A percentile compares a stretch with the other conserved stretches of the same genome.
Conservation (phyloP, 768 basidiomycete genomes). For the Boletales sp. region DNA sequence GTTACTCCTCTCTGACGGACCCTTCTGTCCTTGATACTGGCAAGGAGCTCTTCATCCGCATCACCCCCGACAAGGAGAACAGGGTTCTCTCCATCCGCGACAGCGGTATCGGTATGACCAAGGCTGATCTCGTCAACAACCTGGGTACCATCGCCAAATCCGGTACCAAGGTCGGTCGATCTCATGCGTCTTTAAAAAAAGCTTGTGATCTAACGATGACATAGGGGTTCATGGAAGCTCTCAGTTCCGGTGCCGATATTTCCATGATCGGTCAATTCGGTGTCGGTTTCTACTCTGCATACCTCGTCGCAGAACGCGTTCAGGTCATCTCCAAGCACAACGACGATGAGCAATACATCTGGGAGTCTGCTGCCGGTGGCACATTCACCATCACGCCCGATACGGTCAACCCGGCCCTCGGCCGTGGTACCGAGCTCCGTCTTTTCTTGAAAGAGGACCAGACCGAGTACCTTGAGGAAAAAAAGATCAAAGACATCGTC, state of each 20-base stretch:
- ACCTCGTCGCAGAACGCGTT: constrained; percentile 97
- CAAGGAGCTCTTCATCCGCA: constrained; percentile 93
- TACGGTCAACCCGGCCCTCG: constrained; percentile 83
- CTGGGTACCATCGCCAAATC: constrained; percentile 95
- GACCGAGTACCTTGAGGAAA: constrained; percentile 98
- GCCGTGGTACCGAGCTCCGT: constrained; percentile 90
- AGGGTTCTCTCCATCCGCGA: constrained; percentile 89
- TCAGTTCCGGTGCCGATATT: constrained; percentile 83
- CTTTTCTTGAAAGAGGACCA: constrained; percentile 98
- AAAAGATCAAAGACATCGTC: constrained; percentile 98
- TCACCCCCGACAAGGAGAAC: constrained; percentile 94
- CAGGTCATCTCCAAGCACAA: constrained; percentile 99
- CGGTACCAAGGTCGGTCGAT: constrained; percentile 70
- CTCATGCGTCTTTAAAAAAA: background rate
- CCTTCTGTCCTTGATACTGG: constrained; percentile 83
- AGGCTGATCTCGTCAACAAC: constrained; percentile 99
- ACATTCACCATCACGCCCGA: constrained; percentile 99
- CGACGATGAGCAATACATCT: constrained; percentile 99
- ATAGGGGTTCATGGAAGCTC: constrained; percentile 99
- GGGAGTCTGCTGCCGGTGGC: constrained; percentile 99
- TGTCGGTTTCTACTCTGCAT: constrained; percentile 99
- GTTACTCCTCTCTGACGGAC: constrained; percentile 94
- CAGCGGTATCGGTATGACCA: constrained; percentile 99
- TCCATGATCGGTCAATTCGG: constrained; percentile 99
- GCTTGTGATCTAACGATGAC: constrained; percentile 9